These are phyloP conservation scores for Ogataea methylovora DNA, from an alignment of 805 yeast species.

Conservation along the genomic window DNA sequence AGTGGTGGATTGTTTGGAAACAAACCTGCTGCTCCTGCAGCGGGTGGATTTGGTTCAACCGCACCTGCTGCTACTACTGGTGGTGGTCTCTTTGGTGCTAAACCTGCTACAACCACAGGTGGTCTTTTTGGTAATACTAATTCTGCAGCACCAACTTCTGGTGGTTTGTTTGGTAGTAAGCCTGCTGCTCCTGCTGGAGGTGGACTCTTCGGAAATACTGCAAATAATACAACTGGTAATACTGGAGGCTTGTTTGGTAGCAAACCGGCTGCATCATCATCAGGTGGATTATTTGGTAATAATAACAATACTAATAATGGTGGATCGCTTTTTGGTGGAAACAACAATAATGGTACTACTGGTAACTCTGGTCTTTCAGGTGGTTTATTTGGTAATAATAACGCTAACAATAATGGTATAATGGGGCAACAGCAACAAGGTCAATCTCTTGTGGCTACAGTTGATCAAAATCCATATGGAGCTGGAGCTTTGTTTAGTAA, in stretches of 20 bases:
- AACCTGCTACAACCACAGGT: constrained; percentile 11
- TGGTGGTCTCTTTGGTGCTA: constrained; percentile 28
- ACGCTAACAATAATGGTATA: constrained; percentile 2
- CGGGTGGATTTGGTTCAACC: constrained; percentile 9
- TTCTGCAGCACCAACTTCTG: constrained; percentile 18
- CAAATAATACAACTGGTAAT: neutral
- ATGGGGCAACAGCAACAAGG: constrained; percentile 6
- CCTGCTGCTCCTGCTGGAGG: constrained; percentile 11
- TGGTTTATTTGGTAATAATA: constrained; percentile 26
- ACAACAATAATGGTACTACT: constrained; percentile 6
- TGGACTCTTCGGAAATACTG: constrained; percentile 4
- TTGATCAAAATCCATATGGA: constrained; percentile 65
- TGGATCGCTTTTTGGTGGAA: constrained; percentile 1
- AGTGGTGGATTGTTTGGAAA: constrained; percentile 38
- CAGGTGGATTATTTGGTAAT: constrained; percentile 29
- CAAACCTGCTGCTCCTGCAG: constrained; percentile 12
- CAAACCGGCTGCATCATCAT: constrained; percentile 6
- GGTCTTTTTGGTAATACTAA: constrained; percentile 3
- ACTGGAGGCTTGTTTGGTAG: constrained; percentile 31
- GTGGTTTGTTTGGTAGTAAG: constrained; percentile 37
- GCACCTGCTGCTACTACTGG: constrained; percentile 15
- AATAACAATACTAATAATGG: constrained; percentile 3
- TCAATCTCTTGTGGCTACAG: constrained; percentile 1
- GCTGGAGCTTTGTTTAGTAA: constrained; percentile 56
- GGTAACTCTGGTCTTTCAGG: constrained; percentile 13